Evolutionary conservation across 2,329 filamentous ascomycete genomes (phyloP), one percentile per base, ranked within the genome.

Genomic region (Ustulina deusta): DNA sequence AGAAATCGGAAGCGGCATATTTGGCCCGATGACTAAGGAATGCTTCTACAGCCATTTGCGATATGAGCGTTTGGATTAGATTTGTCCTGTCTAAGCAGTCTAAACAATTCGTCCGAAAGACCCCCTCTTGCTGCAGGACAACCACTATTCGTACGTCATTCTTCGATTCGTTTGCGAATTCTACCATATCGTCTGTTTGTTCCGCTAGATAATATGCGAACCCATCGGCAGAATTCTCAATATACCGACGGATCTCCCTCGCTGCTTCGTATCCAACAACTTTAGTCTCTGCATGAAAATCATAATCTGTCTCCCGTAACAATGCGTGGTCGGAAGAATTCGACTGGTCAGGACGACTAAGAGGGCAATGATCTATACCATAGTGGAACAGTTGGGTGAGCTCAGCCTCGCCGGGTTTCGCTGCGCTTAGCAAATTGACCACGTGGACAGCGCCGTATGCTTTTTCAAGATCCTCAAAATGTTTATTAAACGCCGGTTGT

Each of bases 21-120:
- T 93, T 89, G 29, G 86, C 87, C 68, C 91, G 86, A 72, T 97
- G 93, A 15, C 82, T 81, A 3, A 99, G 82, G 74, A 98, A 98
- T 0, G 90, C 85, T 77, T 97, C 93, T 22, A 97, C 85, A 0
- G 94, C 93, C 91, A 97, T 94, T 75, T 94, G 92, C 65, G 94
- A 97, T 74, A 99, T 92, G 71, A 98, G 93, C 0, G 94, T 97
- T 81, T 99, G 96, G 32, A 99, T 93, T 32, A 98, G 84, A 77
- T 99, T 99, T 7, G 96, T 99, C 66, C 96, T 89, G 78, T 99
- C 96, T 49, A 99, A 83, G 78, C 96, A 99, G 79, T 99, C 96
- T 29, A 99, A 84, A 78, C 96, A 99, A 75, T 99, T 99, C 3
- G 94, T 97, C 69, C 95, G 88, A 79, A 98, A 98, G 6, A 97